A percentile compares a stretch with the other conserved stretches of the same genome.
These are phyloP conservation scores for baker's yeast (Saccharomyces cerevisiae) DNA, from an alignment of 805 yeast genomes.

Conservation along the genomic window DNA sequence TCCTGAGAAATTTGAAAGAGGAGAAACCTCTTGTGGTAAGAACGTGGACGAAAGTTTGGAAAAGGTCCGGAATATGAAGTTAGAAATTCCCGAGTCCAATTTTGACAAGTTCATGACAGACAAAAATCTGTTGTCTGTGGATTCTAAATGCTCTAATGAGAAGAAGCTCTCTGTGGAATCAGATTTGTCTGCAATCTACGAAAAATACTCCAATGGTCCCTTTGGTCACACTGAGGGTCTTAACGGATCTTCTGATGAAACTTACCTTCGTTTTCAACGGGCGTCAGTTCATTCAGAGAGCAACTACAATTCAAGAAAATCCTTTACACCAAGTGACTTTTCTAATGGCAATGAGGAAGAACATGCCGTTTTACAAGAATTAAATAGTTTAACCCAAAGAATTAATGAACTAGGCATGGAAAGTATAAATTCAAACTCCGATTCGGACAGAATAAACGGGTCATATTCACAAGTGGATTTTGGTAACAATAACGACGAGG, in stretches of 20 bases:
- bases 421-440: neutral
- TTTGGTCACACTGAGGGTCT: conserved; percentile 4
- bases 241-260: neutral
- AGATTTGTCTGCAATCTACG: conserved; percentile 12
- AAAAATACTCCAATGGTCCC: conserved; percentile 8
- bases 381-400: conserved; percentile 16
- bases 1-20: neutral
- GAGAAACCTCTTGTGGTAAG: neutral
- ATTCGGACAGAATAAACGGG: neutral
- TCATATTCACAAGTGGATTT: neutral
- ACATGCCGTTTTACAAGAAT: conserved; percentile 6
- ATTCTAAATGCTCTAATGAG: neutral
- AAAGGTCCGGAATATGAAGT: conserved; percentile 1
- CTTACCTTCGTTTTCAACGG: neutral
- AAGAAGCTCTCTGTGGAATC: conserved; percentile 2
- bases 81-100: conserved; percentile 8
- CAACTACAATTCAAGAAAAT: neutral
- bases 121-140: neutral
- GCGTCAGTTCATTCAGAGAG: neutral
- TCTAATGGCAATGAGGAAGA: conserved; percentile 2
- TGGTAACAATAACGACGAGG: conserved; percentile 1
- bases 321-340: neutral
- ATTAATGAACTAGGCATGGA: conserved; percentile 15
- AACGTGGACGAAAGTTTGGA: neutral
- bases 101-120: conserved; percentile 3